Evolutionary conservation across 768 basidiomycete species (phyloP), one percentile per base, ranked within the genome.

Genomic region (Ramaria sp.): DNA sequence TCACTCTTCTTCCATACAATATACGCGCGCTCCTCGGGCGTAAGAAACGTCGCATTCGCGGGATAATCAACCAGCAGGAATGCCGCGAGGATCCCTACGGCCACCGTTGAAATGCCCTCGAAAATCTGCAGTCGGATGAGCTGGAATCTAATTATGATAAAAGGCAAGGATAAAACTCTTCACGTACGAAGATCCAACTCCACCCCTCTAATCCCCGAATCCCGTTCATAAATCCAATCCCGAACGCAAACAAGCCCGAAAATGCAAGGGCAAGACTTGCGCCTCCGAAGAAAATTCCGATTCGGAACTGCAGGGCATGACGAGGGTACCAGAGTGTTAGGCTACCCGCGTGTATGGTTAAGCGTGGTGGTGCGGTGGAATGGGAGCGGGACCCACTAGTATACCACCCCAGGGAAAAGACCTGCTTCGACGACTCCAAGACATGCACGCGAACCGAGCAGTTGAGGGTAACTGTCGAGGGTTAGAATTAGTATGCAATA

Each of bases 271-370:
- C 81, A 39, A 82, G 63, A 4, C 82, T 79, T 7, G 84, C 83
- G 15, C 83, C 80, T 10, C 81, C 80, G 62, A 82, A 83, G 72
- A 87, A 85, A 6, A 83, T 63, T 2, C 77, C 82, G 39, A 84
- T 73, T 6, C 84, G 78, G 59, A 75, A 73, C 61, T 83, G 83
- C 24, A 82, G 70, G 67, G 75, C 73, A 60, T 83, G 73, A 10
- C 82, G 75, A 7, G 82, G 81, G 60, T 88, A 88, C 83, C 84
- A 86, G n/a, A 83, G 68, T 3, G 81, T 82, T 20, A 87, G 69
- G 61, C 80, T 83, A 22, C 34, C 34, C 34, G 34, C 30, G 13
- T 41, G 19, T 1, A 39, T 15, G 27, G 24, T 24, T 85, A 85
- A 11, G 86, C 85, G 66, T 84, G 88, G 10, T 86, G 9, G 3